Percentiles rank a stretch among this genome's conserved stretches.
phyloP scores from a whole-genome alignment of 345 rosid genomes.

The Salix dunnii region DNA sequence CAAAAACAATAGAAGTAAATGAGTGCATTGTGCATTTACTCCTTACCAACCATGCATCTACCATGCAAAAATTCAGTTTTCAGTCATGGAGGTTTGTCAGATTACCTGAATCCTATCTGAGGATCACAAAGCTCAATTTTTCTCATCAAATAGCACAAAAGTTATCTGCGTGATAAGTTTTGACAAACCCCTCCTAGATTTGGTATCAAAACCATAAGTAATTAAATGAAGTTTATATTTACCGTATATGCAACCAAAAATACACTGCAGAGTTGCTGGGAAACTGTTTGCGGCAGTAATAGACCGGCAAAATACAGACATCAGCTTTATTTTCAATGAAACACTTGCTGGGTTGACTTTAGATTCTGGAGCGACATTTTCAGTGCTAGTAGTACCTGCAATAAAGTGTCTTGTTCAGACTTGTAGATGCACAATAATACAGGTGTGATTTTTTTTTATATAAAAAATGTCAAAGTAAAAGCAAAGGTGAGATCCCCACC shows the following conservation, averaged over 20 bases:
- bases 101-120: background rate
- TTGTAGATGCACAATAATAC: background rate
- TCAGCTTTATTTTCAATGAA: constrained; percentile 62
- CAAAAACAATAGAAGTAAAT: too few relatives aligned
- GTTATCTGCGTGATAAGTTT: background rate
- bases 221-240: constrained; percentile 15
- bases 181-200: background rate
- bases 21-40: too few relatives aligned
- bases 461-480: too few relatives aligned
- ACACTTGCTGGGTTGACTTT: constrained; percentile 67
- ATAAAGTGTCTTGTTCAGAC: constrained; percentile 1
- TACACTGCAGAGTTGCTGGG: constrained; percentile 92
- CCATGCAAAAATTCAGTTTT: background rate
- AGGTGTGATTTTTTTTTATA: too few relatives aligned
- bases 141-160: background rate
- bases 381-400: constrained; percentile 64
- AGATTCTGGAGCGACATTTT: constrained; percentile 57
- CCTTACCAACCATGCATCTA: too few relatives aligned
- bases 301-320: constrained; percentile 78
- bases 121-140: background rate
- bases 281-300: constrained; percentile 85
- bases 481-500: too few relatives aligned
- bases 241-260: constrained; percentile 93
- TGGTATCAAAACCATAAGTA: background rate
- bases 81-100: background rate